phyloP scores from a whole-genome alignment of 1,284 basidiomycete species.

The Ceratorhiza oryzae-sativae region DNA sequence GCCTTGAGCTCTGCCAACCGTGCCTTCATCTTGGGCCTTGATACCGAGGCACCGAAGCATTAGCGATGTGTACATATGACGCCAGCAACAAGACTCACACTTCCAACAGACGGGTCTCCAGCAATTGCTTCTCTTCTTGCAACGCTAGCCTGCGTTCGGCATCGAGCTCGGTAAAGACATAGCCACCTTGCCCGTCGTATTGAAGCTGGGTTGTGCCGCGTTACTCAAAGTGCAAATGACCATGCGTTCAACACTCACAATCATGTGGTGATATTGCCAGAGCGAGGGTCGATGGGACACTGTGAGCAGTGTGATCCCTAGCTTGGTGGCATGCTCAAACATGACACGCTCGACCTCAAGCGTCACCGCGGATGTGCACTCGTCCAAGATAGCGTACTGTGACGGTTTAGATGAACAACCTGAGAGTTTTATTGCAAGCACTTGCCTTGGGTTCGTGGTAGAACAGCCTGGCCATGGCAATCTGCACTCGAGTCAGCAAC shows the following conservation, averaged over 20 bases:
- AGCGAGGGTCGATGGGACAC: constrained; percentile 91
- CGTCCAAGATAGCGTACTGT: constrained; percentile 95
- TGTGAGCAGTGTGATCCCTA: constrained; percentile 89
- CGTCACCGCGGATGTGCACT: constrained; percentile 94
- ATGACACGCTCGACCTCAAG: constrained; percentile 92
- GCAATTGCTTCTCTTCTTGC: constrained; percentile 90
- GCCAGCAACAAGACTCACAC: constrained; percentile 53
- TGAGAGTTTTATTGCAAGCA: too few relatives aligned
- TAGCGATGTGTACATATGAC: constrained; percentile 34
- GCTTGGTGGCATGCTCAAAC: constrained; percentile 91
- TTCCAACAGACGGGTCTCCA: constrained; percentile 81
- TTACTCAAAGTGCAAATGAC: background rate
- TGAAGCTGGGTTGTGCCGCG: constrained; percentile 60
- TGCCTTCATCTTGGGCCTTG: constrained; percentile 80
- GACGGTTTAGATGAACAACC: background rate
- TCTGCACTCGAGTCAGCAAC: constrained; percentile 64
- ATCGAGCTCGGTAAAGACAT: constrained; percentile 89
- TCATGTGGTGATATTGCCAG: constrained; percentile 67
- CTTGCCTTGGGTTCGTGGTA: constrained; percentile 91
- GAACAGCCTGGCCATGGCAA: constrained; percentile 96
- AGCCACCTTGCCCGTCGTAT: constrained; percentile 83
- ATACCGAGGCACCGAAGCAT: constrained; percentile 49
- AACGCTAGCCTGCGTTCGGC: constrained; percentile 89
- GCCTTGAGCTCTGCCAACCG: constrained; percentile 74
- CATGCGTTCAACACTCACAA: constrained; percentile 49